phyloP scores from a whole-genome alignment of 2,329 filamentous ascomycete species.

The Dothistroma septosporum region DNA sequence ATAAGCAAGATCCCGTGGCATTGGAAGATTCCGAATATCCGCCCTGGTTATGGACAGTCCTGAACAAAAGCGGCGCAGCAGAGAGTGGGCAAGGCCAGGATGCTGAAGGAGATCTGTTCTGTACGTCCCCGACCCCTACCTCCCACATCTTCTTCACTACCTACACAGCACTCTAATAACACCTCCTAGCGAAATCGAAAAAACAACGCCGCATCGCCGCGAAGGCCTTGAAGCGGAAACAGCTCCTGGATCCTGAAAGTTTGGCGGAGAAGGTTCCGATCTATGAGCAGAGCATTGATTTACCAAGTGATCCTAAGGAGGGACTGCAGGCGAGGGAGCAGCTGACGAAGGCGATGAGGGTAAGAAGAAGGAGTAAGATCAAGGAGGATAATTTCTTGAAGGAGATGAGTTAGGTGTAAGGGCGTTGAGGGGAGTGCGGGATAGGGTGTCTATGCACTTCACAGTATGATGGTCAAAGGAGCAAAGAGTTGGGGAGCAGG shows the following conservation, averaged over 20 bases:
- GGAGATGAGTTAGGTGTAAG: slow-evolving; percentile 60
- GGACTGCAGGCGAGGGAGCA: slow-evolving; percentile 54
- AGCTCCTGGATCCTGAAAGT: slow-evolving; percentile 62
- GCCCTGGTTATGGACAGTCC: slow-evolving; percentile 71
- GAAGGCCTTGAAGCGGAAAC: slow-evolving; percentile 59
- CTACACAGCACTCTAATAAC: neutral
- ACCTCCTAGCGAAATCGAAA: slow-evolving; percentile 68
- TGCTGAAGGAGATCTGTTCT: slow-evolving; percentile 69
- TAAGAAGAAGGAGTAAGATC: slow-evolving; percentile 69
- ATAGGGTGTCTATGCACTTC: neutral
- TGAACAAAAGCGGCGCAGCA: slow-evolving; percentile 48
- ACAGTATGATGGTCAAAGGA: too few species aligned
- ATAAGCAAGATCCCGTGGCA: slow-evolving; percentile 67
- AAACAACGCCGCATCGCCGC: slow-evolving; percentile 71
- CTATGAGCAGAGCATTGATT: slow-evolving; percentile 72
- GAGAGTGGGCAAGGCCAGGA: slow-evolving; percentile 49
- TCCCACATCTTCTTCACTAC: neutral
- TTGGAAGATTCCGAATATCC: slow-evolving; percentile 73
- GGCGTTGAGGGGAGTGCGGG: neutral
- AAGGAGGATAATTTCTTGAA: slow-evolving; percentile 85
- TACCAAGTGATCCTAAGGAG: slow-evolving; percentile 52
- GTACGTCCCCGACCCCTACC: slow-evolving; percentile 51
- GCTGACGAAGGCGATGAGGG: slow-evolving; percentile 67
- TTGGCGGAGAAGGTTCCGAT: slow-evolving; percentile 64
- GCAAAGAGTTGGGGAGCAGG: too few species aligned